Base-by-base conservation (phyloP, 331 rosid species). In the Cydonia oblonga region DNA sequence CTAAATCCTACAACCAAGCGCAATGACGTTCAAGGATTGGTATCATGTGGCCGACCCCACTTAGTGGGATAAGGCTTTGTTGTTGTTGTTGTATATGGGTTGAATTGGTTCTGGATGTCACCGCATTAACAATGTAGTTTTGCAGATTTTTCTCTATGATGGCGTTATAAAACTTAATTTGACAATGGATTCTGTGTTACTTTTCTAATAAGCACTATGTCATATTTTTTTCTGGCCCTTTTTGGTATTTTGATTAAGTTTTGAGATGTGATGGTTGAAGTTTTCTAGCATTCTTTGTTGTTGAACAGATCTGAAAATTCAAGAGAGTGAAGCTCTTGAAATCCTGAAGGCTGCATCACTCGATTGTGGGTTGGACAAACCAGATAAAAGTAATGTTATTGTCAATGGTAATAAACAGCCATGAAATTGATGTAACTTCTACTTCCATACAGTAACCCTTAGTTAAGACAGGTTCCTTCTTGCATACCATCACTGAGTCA, bases 291-390 rank as follows among this genome's bases (percentile, higher is more conserved):
- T 46, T 52, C 14, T 6, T 52, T 75, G 25, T 38, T 38, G 42
- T 73, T 76, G 49, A 40, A 66, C 88, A 93, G 98, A 86, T 44
- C 56, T 93, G 29, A 82, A 79, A 63, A 86, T 93, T 64, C 74
- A 87, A 2, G 88, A 86, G 30, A 68, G 66, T 76, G 96, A 87
- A 68, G 97, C 98, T 73, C 61, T 53, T 18, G 90, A 89, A 72
- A 88, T 93, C 86, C 81, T 81, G 71, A 85, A 86, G 64, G 75
- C 67, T 77, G 96, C 95, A 67, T 79, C 85, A 46, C 80, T 38
- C 61, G 59, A 79, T 49, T 66, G 80, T 83, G 79, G 85, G 79
- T 63, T 76, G 83, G 96, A 85, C 16, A 66, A 72, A 38, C 75
- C 91, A 67, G 75, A 76, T 79, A 85, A 79, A 74, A 73, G 40